Evolutionary conservation across 1,139 yeast genomes (phyloP).

Genomic region (Geotrichum phurueaensis): DNA sequence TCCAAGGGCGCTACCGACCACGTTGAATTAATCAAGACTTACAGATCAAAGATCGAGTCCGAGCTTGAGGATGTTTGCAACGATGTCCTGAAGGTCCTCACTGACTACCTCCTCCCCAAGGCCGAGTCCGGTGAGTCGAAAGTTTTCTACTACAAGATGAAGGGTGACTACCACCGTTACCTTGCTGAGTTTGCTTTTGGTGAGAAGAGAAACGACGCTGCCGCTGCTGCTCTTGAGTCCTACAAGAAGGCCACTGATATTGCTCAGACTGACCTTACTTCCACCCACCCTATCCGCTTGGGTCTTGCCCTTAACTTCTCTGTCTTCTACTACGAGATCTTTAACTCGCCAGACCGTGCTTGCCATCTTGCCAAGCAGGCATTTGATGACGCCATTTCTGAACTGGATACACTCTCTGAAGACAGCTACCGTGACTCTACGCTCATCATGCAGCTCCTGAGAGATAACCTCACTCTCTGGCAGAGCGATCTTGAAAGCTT

Average conservation of each 20-base stretch:
- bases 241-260: constrained; percentile 94
- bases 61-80: constrained; percentile 93
- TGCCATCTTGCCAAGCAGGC: constrained; percentile 99
- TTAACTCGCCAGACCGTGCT: constrained; percentile 97
- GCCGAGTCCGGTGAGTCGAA: constrained; percentile 96
- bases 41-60: constrained; percentile 89
- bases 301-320: constrained; percentile 98
- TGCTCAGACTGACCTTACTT: constrained; percentile 94
- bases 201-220: constrained; percentile 88
- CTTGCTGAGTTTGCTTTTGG: constrained; percentile 93
- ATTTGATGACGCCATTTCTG: constrained; percentile 98
- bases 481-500: constrained; percentile 58
- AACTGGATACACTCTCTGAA: constrained; percentile 93
- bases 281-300: constrained; percentile 97
- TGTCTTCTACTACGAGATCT: constrained; percentile 95
- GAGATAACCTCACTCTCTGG: constrained; percentile 98
- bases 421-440: constrained; percentile 98
- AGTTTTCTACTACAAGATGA: constrained; percentile 98
- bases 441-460: constrained; percentile 94
- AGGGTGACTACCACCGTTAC: constrained; percentile 99
- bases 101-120: constrained; percentile 80
- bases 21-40: constrained; percentile 80
- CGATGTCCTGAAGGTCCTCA: constrained; percentile 82
- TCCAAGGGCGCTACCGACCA: constrained; percentile 77
- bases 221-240: constrained; percentile 87